phyloP scores from a whole-genome alignment of 768 basidiomycete genomes.

The Trametes maxima region DNA sequence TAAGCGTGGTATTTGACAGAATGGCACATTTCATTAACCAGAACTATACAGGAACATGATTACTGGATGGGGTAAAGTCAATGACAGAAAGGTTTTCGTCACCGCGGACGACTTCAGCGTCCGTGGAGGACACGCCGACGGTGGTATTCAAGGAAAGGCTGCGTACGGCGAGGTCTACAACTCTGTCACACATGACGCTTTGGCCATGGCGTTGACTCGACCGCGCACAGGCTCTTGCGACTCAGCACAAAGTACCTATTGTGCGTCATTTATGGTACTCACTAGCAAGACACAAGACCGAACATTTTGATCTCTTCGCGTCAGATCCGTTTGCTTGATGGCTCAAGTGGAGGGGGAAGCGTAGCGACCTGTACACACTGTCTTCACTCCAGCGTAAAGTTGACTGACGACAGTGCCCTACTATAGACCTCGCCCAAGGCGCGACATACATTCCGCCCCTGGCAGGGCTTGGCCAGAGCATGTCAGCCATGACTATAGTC shows the following conservation, averaged over 20 bases:
- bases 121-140: constrained; percentile 23
- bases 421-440: constrained; percentile 11
- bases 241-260: constrained; percentile 13
- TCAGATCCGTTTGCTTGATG: constrained; percentile 22
- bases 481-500: constrained; percentile 16
- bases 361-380: constrained; percentile 18
- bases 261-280: not conserved
- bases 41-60: constrained; percentile 9
- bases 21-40: not conserved
- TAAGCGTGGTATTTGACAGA: not conserved
- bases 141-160: constrained; percentile 23
- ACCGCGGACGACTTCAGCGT: constrained; percentile 27
- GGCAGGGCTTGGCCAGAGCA: constrained; percentile 21
- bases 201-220: not conserved
- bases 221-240: constrained; percentile 7
- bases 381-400: not conserved
- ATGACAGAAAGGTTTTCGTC: constrained; percentile 12
- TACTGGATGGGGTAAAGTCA: constrained; percentile 20
- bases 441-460: constrained; percentile 23
- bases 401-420: not conserved
- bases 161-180: constrained; percentile 18
- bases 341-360: constrained; percentile 25
- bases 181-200: not conserved
- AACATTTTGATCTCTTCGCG: not conserved
- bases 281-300: not conserved